Percentiles rank a stretch among this genome's conserved stretches.
These are phyloP conservation scores for Calendula officinalis DNA, from an alignment of 129 eudicot species.

Conservation along the genomic window DNA sequence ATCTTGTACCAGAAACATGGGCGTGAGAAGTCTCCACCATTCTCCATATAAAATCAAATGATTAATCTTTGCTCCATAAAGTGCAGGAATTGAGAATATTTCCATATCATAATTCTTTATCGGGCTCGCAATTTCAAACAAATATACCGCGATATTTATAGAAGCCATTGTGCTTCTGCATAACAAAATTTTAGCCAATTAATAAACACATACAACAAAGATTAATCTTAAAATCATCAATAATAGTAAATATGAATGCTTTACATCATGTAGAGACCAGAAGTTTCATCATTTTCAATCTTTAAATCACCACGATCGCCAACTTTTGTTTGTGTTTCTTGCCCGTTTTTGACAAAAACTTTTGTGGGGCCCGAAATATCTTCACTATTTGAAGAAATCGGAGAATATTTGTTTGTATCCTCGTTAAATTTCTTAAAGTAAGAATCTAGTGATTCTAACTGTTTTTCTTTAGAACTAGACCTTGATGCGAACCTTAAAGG, in stretches of 20 bases:
- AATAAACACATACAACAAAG: neutral
- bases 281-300: constrained; percentile 44
- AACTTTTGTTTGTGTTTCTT: constrained; percentile 24
- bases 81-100: constrained; percentile 74
- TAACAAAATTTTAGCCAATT: constrained; percentile 3
- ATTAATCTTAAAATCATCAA: constrained; percentile 2
- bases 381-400: constrained; percentile 27
- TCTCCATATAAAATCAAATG: constrained; percentile 73
- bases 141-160: constrained; percentile 71
- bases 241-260: neutral
- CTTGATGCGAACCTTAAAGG: constrained; percentile 20
- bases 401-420: constrained; percentile 22
- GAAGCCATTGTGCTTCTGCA: constrained; percentile 80
- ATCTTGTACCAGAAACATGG: constrained; percentile 99
- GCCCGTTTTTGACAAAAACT: constrained; percentile 19
- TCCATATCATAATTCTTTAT: constrained; percentile 53
- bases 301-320: constrained; percentile 28
- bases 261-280: constrained; percentile 73
- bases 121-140: constrained; percentile 84
- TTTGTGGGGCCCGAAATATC: neutral
- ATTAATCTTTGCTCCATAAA: constrained; percentile 90
- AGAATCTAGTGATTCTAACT: constrained; percentile 50
- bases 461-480: constrained; percentile 49
- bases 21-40: constrained; percentile 97
- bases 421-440: constrained; percentile 50